Evolutionary conservation across 805 yeast genomes (phyloP), one percentile per base, ranked within the genome.

Genomic region (Ogataea siamensis): DNA sequence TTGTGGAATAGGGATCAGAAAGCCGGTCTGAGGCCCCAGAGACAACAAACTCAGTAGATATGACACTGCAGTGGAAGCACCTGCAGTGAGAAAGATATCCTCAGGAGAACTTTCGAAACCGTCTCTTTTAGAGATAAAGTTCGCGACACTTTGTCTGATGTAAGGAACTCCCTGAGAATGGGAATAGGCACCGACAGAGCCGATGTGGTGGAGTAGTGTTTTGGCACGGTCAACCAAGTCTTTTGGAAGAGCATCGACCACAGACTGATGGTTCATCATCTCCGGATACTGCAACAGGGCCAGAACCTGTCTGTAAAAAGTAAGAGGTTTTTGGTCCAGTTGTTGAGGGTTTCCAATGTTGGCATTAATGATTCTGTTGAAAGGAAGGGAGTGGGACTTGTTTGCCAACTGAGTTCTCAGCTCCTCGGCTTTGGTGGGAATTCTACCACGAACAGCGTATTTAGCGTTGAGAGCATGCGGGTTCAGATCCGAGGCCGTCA

Each of bases 311-410:
- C 99, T 76, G 64, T 87, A 89, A 69, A 93, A 93, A n/a, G 95
- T 86, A 52, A 93, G 70, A 1, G 99, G 99, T 54, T 80, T 74
- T 63, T 93, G 99, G 51, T 87, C 91, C 57, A 93, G 71, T 60
- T 91, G 98, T 64, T 93, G 99, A 2, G 99, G 99, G 60, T 93
- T 93, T 20, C 99, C 99, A 46, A 93, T 93, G 60, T 93, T 93
- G 47, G 96, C 93, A 54, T 78, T 81, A 58, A 94, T 83, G 53
- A 93, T 85, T 43, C 74, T 67, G 28, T 74, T 64, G 57, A 88
- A 93, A 1, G 95, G 95, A 47, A 87, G 66, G 5, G 84, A 76
- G 13, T 68, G 70, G 17, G 84, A 80, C 26, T 75, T 68, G 28
- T 66, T 58, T 8, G 61, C 58, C 26, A 93, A 68, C 49, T 76